A percentile compares a stretch with the other conserved stretches of the same genome.
Evolutionary conservation across 495 filamentous ascomycete species (phyloP).

Genomic region (Xylona heveae): DNA sequence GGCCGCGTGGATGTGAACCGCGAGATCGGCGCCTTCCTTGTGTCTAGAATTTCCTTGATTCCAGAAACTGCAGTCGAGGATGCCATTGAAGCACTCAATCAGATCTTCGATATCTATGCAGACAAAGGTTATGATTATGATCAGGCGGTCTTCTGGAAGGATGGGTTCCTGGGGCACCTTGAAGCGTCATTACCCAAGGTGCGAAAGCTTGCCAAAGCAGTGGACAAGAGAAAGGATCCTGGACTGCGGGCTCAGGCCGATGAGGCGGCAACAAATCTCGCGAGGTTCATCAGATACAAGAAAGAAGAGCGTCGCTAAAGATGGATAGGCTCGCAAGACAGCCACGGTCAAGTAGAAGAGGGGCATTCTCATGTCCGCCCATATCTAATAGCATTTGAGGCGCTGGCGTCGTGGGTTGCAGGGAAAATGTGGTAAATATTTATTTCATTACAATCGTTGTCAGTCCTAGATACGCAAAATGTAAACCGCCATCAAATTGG

Average conservation of each 20-base stretch:
- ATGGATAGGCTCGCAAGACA: no score
- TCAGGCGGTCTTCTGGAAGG: constrained; percentile 34
- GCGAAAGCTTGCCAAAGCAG: constrained; percentile 26
- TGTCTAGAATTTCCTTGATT: constrained; percentile 23
- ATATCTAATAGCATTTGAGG: no score
- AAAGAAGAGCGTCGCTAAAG: no score
- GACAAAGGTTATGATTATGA: constrained; percentile 31
- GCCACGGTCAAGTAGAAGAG: no score
- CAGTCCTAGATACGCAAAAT: no score
- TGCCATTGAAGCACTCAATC: constrained; percentile 33
- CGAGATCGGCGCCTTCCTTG: constrained; percentile 36
- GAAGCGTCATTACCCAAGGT: constrained; percentile 26
- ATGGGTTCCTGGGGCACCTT: constrained; percentile 33
- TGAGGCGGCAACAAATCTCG: constrained; percentile 32
- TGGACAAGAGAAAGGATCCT: constrained; percentile 30
- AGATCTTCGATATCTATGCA: constrained; percentile 39
- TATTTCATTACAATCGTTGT: no score
- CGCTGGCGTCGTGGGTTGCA: no score
- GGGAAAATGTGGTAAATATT: no score
- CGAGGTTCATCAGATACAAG: constrained; percentile 37
- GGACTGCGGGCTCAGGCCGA: constrained; percentile 32
- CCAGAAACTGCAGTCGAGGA: constrained; percentile 27
- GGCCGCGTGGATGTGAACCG: constrained; percentile 15
- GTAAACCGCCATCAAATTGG: no score
- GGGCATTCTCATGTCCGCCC: no score